Base-by-base conservation (phyloP, 2,329 filamentous ascomycete species). In the Fusarium neocosmosporiellum region DNA sequence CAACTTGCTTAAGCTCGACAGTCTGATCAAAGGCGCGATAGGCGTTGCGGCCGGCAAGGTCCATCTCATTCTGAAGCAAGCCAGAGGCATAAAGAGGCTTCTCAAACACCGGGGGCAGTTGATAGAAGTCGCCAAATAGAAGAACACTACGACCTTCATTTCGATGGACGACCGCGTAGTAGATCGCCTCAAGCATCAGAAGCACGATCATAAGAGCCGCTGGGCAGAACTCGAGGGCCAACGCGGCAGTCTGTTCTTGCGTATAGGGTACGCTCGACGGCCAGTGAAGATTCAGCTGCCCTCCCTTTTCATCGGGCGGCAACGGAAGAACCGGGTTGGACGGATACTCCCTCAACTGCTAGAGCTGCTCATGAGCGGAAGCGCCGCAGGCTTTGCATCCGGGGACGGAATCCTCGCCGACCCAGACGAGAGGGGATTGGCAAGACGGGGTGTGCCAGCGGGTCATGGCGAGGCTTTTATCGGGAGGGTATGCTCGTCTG, bases 171-270 rank as follows among this genome's bases (percentile, higher is more conserved):
- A n/a, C n/a, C n/a, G n/a, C n/a, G n/a, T n/a, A n/a, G n/a, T n/a
- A n/a, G n/a, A n/a, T n/a, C n/a, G n/a, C n/a, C n/a, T n/a, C n/a
- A n/a, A n/a, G n/a, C n/a, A n/a, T n/a, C n/a, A n/a, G n/a, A n/a
- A n/a, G n/a, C n/a, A n/a, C n/a, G n/a, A n/a, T n/a, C n/a, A n/a
- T n/a, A n/a, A n/a, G n/a, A n/a, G n/a, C n/a, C n/a, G n/a, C n/a
- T n/a, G n/a, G n/a, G n/a, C n/a, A n/a, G n/a, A n/a, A n/a, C n/a
- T n/a, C n/a, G n/a, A n/a, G n/a, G n/a, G n/a, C 0, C 8, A 16
- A 6, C 0, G 4, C 7, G 7, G 20, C 4, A 24, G 13, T 43
- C 20, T 43, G 4, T 1, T 16, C 0, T 16, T 20, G 41, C 9
- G 41, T 43, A 43, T 43, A 43, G 4, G 20, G 0, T 9, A 43